Base-by-base conservation (phyloP, 148 eudicot genomes). In the Hydrangea macrophylla region DNA sequence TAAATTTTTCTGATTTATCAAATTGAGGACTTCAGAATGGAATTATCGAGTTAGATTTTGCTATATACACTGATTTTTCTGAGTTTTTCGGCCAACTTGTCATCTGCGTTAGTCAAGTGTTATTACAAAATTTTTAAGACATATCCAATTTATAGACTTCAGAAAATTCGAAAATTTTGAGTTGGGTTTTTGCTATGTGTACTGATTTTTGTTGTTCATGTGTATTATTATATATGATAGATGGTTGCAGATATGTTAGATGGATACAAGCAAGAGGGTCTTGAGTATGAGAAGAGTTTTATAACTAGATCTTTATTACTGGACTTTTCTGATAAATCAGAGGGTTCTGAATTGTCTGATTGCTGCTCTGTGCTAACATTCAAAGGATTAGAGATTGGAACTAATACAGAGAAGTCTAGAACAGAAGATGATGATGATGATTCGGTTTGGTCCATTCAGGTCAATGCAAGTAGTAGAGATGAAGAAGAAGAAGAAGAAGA, bases 381-480 rank as follows among this genome's bases (percentile, higher is more conserved):
- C 64, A 68, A 71, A 75, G 83, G 75, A n/a, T 50, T 7, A 53
- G 76, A 56, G 20, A 54, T 30, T 11, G 80, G 48, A 45, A 62
- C 57, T 30, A 30, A 55, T n/a, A n/a, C n/a, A 20, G 69, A 62
- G 22, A 66, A 74, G 74, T 2, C 54, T 0, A 7, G 39, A 0
- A 18, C 37, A 0, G 85, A 86, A 0, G 85, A 86, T 13, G 90
- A 88, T 15, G 97, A 86, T 37, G 86, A 80, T 63, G 76, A 82
- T n/a, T 90, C 96, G 1, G 58, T 86, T 18, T 88, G 96, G 94
- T 88, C 98, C 12, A 71, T 90, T 64, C 88, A 85, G 73, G 96
- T 80, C 45, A 90, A 92, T 81, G 90, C 86, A 20, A 90, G 96
- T 71, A 76, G 71, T 27, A 77, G 68, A 56, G 86, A 75, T 11